These are phyloP conservation scores for Haberlea rhodopensis DNA, from an alignment of 257 asterid species.

Conservation along the genomic window DNA sequence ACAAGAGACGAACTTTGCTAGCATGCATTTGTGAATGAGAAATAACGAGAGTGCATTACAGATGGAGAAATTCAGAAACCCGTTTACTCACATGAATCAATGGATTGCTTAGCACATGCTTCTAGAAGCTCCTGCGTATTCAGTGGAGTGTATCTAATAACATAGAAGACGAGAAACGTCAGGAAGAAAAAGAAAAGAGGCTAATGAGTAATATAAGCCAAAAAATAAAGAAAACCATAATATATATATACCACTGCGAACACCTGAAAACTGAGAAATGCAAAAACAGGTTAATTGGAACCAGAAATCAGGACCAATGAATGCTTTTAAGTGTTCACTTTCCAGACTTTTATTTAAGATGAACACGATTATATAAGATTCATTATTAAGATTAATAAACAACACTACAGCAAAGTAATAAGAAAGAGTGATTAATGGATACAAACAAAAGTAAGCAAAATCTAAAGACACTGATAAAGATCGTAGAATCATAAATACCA, in stretches of 20 bases:
- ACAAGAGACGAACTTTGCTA: neutral
- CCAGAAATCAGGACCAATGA: neutral
- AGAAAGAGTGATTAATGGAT: conserved; percentile 12
- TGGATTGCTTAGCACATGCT: conserved; percentile 55
- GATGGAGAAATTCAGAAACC: conserved; percentile 19
- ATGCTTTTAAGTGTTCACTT: conserved; percentile 3
- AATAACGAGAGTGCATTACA: conserved; percentile 15
- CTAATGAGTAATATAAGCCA: conserved; percentile 11
- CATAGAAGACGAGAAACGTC: conserved; percentile 24
- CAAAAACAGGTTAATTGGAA: conserved; percentile 18
- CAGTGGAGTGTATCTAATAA: conserved; percentile 79
- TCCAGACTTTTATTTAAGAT: conserved; percentile 1
- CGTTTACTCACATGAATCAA: conserved; percentile 67
- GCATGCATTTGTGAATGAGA: neutral
- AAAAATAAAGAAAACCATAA: neutral
- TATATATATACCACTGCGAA: conserved; percentile 10
- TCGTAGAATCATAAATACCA: neutral
- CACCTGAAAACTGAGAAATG: neutral
- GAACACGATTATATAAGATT: neutral
- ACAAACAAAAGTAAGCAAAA: neutral
- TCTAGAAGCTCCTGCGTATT: conserved; percentile 81
- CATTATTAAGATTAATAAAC: neutral
- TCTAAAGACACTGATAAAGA: conserved; percentile 9
- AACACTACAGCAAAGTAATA: neutral
- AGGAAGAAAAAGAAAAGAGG: conserved; percentile 17